A percentile compares a stretch with the other conserved stretches of the same genome.
phyloP scores from a whole-genome alignment of 176 grass and related monocot species.

The Tuctoria greenei region DNA sequence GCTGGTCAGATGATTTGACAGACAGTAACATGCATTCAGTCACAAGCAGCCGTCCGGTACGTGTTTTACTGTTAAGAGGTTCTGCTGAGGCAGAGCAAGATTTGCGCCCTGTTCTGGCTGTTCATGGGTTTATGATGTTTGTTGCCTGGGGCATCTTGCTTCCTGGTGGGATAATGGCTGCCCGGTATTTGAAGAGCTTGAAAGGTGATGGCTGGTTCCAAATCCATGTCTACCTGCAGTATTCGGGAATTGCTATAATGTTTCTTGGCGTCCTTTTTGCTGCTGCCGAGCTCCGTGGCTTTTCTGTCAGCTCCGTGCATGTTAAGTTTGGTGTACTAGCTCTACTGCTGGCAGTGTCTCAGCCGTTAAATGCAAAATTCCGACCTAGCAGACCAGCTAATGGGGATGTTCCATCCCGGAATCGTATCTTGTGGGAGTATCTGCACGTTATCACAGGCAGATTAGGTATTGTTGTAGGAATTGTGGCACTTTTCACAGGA shows the following conservation, averaged over 20 bases:
- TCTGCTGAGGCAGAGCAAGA: conserved; percentile 81
- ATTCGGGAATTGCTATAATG: conserved; percentile 71
- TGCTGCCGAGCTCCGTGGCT: conserved; percentile 64
- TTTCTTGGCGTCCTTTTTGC: conserved; percentile 78
- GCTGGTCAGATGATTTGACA: conserved; percentile 61
- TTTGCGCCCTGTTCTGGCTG: conserved; percentile 65
- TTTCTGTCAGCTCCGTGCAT: conserved; percentile 64
- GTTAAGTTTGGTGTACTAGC: conserved; percentile 86
- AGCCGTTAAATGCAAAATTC: conserved; percentile 83
- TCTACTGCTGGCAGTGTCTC: conserved; percentile 56
- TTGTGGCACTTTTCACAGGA: conserved; percentile 72
- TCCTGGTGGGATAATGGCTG: conserved; percentile 80
- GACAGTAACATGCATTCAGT: conserved; percentile 78
- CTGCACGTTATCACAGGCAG: conserved; percentile 82
- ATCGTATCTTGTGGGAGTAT: conserved; percentile 78
- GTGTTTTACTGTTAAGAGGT: conserved; percentile 59
- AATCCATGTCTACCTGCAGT: conserved; percentile 83
- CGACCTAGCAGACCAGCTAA: conserved; percentile 59
- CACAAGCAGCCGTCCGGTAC: conserved; percentile 65
- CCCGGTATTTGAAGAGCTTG: conserved; percentile 84
- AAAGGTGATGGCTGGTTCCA: conserved; percentile 86
- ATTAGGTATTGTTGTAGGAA: conserved; percentile 60
- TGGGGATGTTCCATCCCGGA: conserved; percentile 45
- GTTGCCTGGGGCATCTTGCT: conserved; percentile 87
- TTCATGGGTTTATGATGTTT: conserved; percentile 98